Base-by-base conservation (phyloP, 2,329 filamentous ascomycete genomes). In the Orbilia blumenaviensis region DNA sequence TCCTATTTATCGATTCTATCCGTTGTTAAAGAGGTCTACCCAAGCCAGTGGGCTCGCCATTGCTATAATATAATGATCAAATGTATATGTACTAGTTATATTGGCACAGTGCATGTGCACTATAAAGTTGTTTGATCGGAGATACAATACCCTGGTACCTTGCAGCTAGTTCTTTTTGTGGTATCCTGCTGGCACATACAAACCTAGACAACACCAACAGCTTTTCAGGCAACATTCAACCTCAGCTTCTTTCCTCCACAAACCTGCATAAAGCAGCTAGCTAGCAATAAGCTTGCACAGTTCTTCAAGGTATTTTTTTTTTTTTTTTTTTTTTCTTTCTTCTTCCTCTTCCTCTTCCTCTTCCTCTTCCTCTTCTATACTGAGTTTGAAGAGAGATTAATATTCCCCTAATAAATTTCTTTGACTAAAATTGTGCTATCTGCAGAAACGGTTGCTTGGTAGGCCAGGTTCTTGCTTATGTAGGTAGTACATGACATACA, bases 151-250 rank as follows among this genome's bases (percentile, higher is more conserved):
- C n/a, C n/a, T n/a, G n/a, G n/a, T n/a, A n/a, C n/a, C n/a, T n/a
- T n/a, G n/a, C n/a, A n/a, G n/a, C n/a, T n/a, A n/a, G n/a, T n/a
- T n/a, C n/a, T n/a, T n/a, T n/a, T n/a, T n/a, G n/a, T n/a, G n/a
- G n/a, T n/a, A n/a, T n/a, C n/a, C n/a, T n/a, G n/a, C n/a, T 41
- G 12, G 38, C 5, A 41, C 16, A 4, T 18, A 44, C 41, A 23
- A 18, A 23, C 38, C 38, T 5, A 10, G n/a, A 56, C 52, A 56
- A 56, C 52, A n/a, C 52, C 18, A 56, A 44, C 56, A 42, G 38
- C 16, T 21, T n/a, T 61, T 61, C 56, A 61, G 56, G 56, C 56
- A 61, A 44, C 56, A 61, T 61, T 61, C 36, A 23, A 34, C n/a
- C 27, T n/a, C 36, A 42, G 60, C 36, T 34, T 50, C 25, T 66